A percentile compares a stretch with the other conserved stretches of the same genome.
phyloP scores from a whole-genome alignment of 441 rosid species.

The Theobroma grandiflorum region DNA sequence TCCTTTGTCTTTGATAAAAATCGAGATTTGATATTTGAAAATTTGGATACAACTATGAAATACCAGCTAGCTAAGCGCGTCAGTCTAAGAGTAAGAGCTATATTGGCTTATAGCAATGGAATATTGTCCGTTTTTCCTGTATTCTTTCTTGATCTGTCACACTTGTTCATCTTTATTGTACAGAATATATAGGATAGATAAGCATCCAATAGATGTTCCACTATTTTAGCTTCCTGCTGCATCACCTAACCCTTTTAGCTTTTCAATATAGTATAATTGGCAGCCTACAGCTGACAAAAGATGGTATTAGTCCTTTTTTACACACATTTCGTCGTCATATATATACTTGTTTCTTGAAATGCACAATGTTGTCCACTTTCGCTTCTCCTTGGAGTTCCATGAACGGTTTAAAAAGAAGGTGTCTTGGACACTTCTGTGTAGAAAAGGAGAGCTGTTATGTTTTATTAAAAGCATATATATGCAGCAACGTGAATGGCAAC shows the following conservation, averaged over 20 bases:
- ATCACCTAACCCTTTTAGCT: background rate
- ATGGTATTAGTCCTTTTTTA: background rate
- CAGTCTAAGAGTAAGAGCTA: too few species aligned
- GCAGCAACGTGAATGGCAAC: background rate
- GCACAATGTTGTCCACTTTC: slow-evolving; percentile 14
- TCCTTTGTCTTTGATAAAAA: too few species aligned
- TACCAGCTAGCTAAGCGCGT: too few species aligned
- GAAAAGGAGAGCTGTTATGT: background rate
- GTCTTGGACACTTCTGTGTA: background rate
- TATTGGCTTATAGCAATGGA: too few species aligned
- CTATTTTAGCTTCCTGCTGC: background rate
- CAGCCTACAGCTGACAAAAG: background rate
- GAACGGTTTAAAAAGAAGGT: background rate
- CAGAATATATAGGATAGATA: background rate
- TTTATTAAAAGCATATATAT: background rate
- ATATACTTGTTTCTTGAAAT: background rate
- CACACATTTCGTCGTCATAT: background rate
- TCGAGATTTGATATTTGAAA: too few species aligned
- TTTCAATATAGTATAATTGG: slow-evolving; percentile 7
- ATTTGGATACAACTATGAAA: too few species aligned
- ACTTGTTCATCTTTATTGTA: background rate
- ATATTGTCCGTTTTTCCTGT: background rate
- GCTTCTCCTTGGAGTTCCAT: background rate
- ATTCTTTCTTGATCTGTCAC: background rate
- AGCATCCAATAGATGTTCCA: slow-evolving; percentile 1